Conservation (phyloP, 2,329 filamentous ascomycete species). For the Aspergillus pseudotamarii region DNA sequence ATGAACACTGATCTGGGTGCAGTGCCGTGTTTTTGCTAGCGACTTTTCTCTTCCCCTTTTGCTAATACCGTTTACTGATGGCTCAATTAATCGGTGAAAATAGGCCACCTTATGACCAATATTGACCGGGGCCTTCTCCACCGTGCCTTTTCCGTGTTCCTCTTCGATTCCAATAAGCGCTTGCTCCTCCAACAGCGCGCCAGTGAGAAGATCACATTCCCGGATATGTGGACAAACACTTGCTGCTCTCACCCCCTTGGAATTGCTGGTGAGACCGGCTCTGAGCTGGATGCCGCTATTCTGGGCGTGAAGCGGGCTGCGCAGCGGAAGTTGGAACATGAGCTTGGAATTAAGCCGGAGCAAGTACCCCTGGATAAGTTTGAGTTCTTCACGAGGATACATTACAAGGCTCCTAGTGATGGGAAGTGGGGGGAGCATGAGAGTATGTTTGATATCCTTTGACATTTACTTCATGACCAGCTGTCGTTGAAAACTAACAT, state of each 20-base stretch:
- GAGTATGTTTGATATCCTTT: slow-evolving; percentile 61
- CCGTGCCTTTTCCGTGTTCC: slow-evolving; percentile 95
- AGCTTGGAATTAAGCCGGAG: slow-evolving; percentile 84
- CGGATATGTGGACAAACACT: slow-evolving; percentile 99
- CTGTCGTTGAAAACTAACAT: slow-evolving; percentile 18
- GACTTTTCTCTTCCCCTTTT: neutral
- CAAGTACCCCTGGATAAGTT: slow-evolving; percentile 93
- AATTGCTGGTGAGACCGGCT: slow-evolving; percentile 87
- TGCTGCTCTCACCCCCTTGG: slow-evolving; percentile 97
- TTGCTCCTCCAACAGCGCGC: slow-evolving; percentile 94
- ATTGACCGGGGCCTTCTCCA: slow-evolving; percentile 95
- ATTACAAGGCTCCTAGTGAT: slow-evolving; percentile 96
- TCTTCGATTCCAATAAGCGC: slow-evolving; percentile 92
- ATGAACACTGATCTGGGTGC: neutral
- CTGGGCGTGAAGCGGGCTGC: slow-evolving; percentile 88
- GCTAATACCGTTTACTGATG: slow-evolving; percentile 1
- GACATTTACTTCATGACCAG: neutral
- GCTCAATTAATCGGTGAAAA: neutral
- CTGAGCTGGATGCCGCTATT: slow-evolving; percentile 76
- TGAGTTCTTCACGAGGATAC: slow-evolving; percentile 91
- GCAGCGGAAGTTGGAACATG: slow-evolving; percentile 89
- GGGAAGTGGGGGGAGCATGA: slow-evolving; percentile 99
- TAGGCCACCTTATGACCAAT: slow-evolving; percentile 98
- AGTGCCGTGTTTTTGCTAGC: neutral
- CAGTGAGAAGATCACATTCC: slow-evolving; percentile 97